Conservation (phyloP, 1,284 basidiomycete genomes). For the Volvariella volvacea region DNA sequence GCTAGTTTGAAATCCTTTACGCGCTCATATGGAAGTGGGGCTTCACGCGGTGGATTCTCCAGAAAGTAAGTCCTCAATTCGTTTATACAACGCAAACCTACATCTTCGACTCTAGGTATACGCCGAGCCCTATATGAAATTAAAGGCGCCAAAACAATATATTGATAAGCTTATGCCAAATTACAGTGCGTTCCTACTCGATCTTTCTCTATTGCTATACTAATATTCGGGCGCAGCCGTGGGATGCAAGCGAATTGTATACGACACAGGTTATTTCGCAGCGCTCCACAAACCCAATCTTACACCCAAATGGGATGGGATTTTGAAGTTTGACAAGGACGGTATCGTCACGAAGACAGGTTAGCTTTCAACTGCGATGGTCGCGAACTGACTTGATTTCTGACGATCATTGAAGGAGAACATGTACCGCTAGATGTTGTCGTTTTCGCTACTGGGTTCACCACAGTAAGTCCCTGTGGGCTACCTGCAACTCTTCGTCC, state of each 20-base stretch:
- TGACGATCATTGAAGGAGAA: constrained; percentile 19
- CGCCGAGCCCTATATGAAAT: constrained; percentile 32
- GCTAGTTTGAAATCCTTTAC: too few species aligned
- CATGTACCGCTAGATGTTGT: constrained; percentile 28
- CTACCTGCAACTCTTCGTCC: too few species aligned
- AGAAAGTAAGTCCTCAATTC: too few species aligned
- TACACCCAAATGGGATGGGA: constrained; percentile 26
- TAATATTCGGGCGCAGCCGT: constrained; percentile 11
- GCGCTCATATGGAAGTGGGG: too few species aligned
- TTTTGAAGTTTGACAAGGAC: constrained; percentile 25
- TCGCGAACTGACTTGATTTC: neutral
- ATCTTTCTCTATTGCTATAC: neutral
- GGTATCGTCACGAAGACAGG: constrained; percentile 29
- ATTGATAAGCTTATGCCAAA: constrained; percentile 32
- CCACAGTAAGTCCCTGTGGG: too few species aligned
- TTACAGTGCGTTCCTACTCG: constrained; percentile 27
- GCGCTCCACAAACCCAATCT: constrained; percentile 33
- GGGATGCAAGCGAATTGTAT: constrained; percentile 32
- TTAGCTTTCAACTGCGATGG: constrained; percentile 13
- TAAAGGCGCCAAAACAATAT: constrained; percentile 31
- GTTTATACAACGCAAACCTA: too few species aligned
- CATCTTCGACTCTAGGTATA: too few species aligned
- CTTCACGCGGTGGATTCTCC: too few species aligned
- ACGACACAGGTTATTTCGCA: constrained; percentile 28
- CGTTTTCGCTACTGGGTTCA: constrained; percentile 32